Evolutionary conservation across 306 rosid genomes (phyloP).

Genomic region (Sechiopsis laciniata): DNA sequence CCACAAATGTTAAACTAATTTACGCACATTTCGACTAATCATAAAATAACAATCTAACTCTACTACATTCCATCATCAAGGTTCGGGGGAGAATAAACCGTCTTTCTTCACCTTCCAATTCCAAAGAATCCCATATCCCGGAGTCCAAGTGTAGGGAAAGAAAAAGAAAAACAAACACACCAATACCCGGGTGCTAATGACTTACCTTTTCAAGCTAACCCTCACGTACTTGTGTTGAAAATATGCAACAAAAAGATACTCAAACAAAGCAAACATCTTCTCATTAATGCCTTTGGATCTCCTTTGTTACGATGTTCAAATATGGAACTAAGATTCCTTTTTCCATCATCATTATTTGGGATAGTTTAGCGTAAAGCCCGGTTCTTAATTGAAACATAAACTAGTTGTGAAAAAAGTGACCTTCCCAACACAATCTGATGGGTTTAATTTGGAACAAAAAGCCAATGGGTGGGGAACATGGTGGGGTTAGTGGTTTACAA

Average conservation of each 20-base stretch:
- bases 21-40: too few relatives aligned
- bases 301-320: too few relatives aligned
- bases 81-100: too few relatives aligned
- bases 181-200: neutral
- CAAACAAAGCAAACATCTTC: neutral
- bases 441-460: neutral
- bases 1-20: too few relatives aligned
- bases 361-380: neutral
- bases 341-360: neutral
- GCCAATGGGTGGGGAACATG: neutral
- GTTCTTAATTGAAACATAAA: conserved; percentile 6
- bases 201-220: conserved; percentile 13
- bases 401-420: neutral
- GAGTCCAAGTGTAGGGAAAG: neutral
- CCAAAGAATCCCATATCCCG: neutral
- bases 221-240: conserved; percentile 21
- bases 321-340: neutral
- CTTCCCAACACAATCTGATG: too few relatives aligned
- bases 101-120: too few relatives aligned
- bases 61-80: too few relatives aligned
- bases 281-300: too few relatives aligned
- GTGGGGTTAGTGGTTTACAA: conserved; percentile 11
- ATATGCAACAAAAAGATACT: conserved; percentile 11
- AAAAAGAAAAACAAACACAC: neutral
- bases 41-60: too few relatives aligned